These are phyloP conservation scores for Coleophoma crateriformis DNA, from an alignment of 2,329 filamentous ascomycete genomes.

Conservation along the genomic window DNA sequence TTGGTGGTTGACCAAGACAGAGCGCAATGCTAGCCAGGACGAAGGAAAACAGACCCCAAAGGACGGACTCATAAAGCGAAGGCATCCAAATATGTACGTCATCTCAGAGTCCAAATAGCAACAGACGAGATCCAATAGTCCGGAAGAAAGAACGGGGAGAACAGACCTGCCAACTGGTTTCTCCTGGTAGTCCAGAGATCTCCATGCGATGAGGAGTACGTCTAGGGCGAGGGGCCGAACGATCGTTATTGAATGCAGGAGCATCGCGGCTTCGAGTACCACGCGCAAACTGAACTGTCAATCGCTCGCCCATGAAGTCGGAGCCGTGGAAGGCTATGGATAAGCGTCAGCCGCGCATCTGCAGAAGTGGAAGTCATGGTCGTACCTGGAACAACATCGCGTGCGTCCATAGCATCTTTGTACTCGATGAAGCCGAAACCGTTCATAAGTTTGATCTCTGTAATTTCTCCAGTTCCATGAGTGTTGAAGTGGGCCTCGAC, in stretches of 20 bases:
- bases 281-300: constrained; percentile 97
- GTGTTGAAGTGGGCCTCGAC: constrained; percentile 93
- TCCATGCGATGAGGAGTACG: constrained; percentile 96
- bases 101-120: constrained; percentile 29
- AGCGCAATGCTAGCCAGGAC: constrained; percentile 24
- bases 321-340: constrained; percentile 69
- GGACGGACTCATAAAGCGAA: constrained; percentile 17
- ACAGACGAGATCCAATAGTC: constrained; percentile 30
- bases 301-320: constrained; percentile 94
- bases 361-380: constrained; percentile 14
- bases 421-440: constrained; percentile 99
- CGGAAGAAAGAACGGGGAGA: constrained; percentile 51
- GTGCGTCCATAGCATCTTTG: constrained; percentile 95
- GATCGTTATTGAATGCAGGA: constrained; percentile 51
- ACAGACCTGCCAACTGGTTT: constrained; percentile 99
- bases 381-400: constrained; percentile 96
- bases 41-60: constrained; percentile 16
- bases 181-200: constrained; percentile 91
- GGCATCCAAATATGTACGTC: constrained; percentile 26
- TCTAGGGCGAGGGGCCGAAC: constrained; percentile 72
- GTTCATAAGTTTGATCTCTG: constrained; percentile 99
- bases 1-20: constrained; percentile 16
- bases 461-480: constrained; percentile 95
- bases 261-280: constrained; percentile 69
- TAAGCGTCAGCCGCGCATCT: constrained; percentile 17